Evolutionary conservation across 495 filamentous ascomycete species (phyloP).

Genomic region (Usnea hakonensis): DNA sequence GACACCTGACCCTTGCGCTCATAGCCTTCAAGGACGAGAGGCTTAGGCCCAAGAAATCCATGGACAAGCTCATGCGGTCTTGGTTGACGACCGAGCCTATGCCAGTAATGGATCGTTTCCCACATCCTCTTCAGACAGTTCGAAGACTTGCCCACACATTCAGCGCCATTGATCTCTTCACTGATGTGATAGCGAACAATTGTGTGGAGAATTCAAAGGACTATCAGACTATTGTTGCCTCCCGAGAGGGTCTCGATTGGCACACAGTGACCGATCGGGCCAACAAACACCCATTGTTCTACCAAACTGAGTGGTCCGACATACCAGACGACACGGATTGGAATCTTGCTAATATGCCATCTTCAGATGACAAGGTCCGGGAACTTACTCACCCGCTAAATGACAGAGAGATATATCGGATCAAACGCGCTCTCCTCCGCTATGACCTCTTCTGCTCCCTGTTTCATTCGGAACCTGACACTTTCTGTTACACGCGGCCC

Average conservation of each 20-base stretch:
- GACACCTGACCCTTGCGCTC: not conserved
- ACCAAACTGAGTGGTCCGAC: not conserved
- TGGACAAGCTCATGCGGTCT: not conserved
- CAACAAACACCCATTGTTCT: not conserved
- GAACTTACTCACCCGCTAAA: not conserved
- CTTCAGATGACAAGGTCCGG: no score
- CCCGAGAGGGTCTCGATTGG: not conserved
- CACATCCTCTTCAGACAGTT: not conserved
- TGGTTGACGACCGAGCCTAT: not conserved
- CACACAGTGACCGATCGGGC: not conserved
- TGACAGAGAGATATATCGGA: not conserved
- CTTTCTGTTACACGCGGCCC: not conserved
- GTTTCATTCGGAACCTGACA: not conserved
- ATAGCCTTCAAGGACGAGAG: not conserved
- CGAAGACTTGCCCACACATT: not conserved
- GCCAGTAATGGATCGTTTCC: no score
- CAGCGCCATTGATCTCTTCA: not conserved
- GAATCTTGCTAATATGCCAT: not conserved
- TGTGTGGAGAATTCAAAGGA: not conserved
- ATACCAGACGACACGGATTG: not conserved
- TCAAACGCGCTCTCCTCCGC: not conserved
- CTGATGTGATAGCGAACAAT: not conserved
- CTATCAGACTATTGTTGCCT: not conserved
- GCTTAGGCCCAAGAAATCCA: no score
- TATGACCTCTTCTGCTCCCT: not conserved